A percentile compares a stretch with the other conserved stretches of the same genome.
phyloP scores from a whole-genome alignment of 2,329 filamentous ascomycete genomes.

The Pestalotiopsis sp. region DNA sequence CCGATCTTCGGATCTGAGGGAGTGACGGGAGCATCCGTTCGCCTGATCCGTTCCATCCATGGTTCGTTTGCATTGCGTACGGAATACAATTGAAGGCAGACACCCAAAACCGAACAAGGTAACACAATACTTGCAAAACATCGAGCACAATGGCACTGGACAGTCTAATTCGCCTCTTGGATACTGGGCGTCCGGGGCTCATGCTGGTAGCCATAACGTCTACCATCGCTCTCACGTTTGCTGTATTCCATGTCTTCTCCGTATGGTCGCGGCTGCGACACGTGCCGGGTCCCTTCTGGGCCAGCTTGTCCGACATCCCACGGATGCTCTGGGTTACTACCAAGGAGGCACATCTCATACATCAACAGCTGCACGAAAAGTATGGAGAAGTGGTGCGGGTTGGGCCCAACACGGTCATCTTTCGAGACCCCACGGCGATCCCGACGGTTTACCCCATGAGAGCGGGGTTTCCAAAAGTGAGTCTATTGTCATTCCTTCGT shows the following conservation, averaged over 20 bases:
- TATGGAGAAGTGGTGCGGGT: slow-evolving; percentile 18
- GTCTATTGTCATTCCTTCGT: not conserved
- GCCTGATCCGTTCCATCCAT: not conserved
- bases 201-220: not conserved
- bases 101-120: not conserved
- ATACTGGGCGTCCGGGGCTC: not conserved
- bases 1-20: not conserved
- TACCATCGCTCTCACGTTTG: not conserved
- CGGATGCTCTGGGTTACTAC: slow-evolving; percentile 22
- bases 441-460: slow-evolving; percentile 22
- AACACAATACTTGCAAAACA: not conserved
- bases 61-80: not conserved
- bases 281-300: slow-evolving; percentile 23
- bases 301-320: not conserved
- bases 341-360: slow-evolving; percentile 16
- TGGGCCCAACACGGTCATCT: slow-evolving; percentile 22
- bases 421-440: slow-evolving; percentile 20
- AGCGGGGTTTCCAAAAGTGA: slow-evolving; percentile 25
- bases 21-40: not conserved
- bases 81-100: not conserved
- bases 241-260: not conserved
- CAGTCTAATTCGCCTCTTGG: not conserved
- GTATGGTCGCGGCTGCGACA: slow-evolving; percentile 21
- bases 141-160: not conserved
- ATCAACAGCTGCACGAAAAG: slow-evolving; percentile 19